Percentiles rank a stretch among this genome's conserved stretches.
phyloP scores from a whole-genome alignment of 805 yeast genomes.

The Myxozyma udenii region DNA sequence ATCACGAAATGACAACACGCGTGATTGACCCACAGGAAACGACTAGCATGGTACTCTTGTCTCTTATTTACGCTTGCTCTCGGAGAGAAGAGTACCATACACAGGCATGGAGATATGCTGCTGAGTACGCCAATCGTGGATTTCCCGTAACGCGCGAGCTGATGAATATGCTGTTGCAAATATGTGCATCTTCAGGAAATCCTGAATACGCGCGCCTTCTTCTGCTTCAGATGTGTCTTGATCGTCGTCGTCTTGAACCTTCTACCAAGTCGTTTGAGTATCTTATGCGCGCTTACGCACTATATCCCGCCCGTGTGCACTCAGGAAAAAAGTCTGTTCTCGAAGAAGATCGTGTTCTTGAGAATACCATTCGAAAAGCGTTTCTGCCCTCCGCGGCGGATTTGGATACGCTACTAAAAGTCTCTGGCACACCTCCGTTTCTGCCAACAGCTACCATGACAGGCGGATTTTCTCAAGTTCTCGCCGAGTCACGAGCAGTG shows the following conservation, averaged over 20 bases:
- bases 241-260: conserved; percentile 31
- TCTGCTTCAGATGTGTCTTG: conserved; percentile 35
- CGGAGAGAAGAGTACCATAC: conserved; percentile 47
- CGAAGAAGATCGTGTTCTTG: neutral
- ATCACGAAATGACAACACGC: conserved; percentile 57
- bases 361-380: conserved; percentile 2
- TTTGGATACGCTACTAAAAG: neutral
- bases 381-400: conserved; percentile 8
- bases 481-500: conserved; percentile 76
- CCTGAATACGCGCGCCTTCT: conserved; percentile 63
- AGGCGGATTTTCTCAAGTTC: conserved; percentile 43
- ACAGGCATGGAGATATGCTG: conserved; percentile 70
- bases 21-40: conserved; percentile 42
- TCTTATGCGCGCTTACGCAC: conserved; percentile 38
- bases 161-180: conserved; percentile 64
- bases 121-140: conserved; percentile 54
- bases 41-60: conserved; percentile 48
- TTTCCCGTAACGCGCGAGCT: conserved; percentile 42
- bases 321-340: neutral
- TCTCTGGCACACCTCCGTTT: conserved; percentile 54
- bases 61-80: conserved; percentile 67
- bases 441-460: conserved; percentile 54
- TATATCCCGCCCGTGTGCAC: conserved; percentile 24
- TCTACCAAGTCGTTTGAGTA: conserved; percentile 35
- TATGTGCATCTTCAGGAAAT: conserved; percentile 82